Evolutionary conservation across 768 basidiomycete species (phyloP).

Genomic region (Pholiota microspora): DNA sequence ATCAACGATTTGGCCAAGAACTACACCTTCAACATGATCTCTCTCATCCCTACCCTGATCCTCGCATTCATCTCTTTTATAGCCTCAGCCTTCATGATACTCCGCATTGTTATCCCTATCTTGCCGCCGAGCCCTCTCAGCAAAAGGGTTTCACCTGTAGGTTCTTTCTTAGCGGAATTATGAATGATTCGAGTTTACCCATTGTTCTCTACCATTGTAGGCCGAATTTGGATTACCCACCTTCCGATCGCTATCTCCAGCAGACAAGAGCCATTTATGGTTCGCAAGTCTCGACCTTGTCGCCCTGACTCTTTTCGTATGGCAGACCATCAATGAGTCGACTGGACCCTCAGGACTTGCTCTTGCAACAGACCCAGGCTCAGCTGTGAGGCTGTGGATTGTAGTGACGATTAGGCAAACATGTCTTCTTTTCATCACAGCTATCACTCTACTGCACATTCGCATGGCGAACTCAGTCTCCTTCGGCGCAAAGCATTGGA

Average conservation of each 20-base stretch:
- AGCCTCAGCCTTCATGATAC: slow-evolving; percentile 71
- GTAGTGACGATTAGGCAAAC: slow-evolving; percentile 64
- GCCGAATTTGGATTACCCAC: slow-evolving; percentile 75
- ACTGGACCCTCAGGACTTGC: slow-evolving; percentile 41
- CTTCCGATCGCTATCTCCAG: slow-evolving; percentile 61
- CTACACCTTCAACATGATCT: slow-evolving; percentile 47
- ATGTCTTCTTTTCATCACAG: slow-evolving; percentile 60
- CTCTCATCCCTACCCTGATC: slow-evolving; percentile 62
- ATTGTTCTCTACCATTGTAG: slow-evolving; percentile 33
- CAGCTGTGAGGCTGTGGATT: slow-evolving; percentile 68
- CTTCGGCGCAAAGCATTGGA: slow-evolving; percentile 70
- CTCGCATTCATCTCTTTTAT: slow-evolving; percentile 72
- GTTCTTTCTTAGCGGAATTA: slow-evolving; percentile 24
- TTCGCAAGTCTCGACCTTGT: slow-evolving; percentile 65
- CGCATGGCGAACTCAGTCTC: slow-evolving; percentile 68
- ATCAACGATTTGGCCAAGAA: slow-evolving; percentile 24
- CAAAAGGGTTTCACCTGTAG: slow-evolving; percentile 69
- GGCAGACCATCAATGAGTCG: slow-evolving; percentile 60
- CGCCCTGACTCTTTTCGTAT: slow-evolving; percentile 60
- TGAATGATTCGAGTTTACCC: slow-evolving; percentile 15
- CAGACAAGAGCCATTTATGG: slow-evolving; percentile 74
- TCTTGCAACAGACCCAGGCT: slow-evolving; percentile 45
- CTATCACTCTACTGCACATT: slow-evolving; percentile 65
- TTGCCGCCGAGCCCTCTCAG: slow-evolving; percentile 72
- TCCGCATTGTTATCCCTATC: slow-evolving; percentile 74